Evolutionary conservation across 768 basidiomycete species (phyloP), one percentile per base, ranked within the genome.

Genomic region (Leccinum longicurvipes): DNA sequence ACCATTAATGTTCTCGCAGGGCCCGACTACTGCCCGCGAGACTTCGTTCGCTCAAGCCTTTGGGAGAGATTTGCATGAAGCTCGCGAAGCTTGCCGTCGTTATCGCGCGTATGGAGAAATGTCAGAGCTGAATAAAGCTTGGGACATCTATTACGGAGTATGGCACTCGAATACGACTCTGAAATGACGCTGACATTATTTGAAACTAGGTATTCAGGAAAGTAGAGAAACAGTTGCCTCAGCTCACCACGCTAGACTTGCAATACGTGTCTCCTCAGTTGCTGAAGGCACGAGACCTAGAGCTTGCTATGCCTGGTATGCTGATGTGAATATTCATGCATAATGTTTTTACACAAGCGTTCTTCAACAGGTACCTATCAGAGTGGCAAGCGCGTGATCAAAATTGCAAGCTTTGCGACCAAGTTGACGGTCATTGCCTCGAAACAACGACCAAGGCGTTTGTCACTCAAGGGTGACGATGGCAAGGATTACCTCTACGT

Each of bases 121-220:
- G 54, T 85, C 83, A 49, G 93, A 98, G 67, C 75, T 99, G 47
- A 97, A 98, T 68, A 92, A 90, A 67, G 97, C 97, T 29, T 99
- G 97, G 97, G 97, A 98, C 65, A 94, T 98, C 25, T 99, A 99
- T 72, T 99, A 98, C 65, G 85, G 84, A 47, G 93, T 93, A 67
- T 59, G 86, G 21, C 41, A 32, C 15, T 42, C 1, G 5, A 71
- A n/a, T 21, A 4, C 34, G 9, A 12, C 41, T 28, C 31, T 34
- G 14, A 17, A 21, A 50, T 51, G 36, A 48, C 31, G 32, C 34
- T 55, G 21, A 61, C 50, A 42, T 34, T 27, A 46, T 57, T 12
- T 12, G 15, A 17, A 44, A 39, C 6, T 60, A 95, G 91, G 90
- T 98, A 29, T 98, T 98, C 80, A 91, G 92, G 73, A 93, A 91